Evolutionary conservation across 2,329 filamentous ascomycete species (phyloP).

Genomic region (Stagonosporopsis vannaccii): DNA sequence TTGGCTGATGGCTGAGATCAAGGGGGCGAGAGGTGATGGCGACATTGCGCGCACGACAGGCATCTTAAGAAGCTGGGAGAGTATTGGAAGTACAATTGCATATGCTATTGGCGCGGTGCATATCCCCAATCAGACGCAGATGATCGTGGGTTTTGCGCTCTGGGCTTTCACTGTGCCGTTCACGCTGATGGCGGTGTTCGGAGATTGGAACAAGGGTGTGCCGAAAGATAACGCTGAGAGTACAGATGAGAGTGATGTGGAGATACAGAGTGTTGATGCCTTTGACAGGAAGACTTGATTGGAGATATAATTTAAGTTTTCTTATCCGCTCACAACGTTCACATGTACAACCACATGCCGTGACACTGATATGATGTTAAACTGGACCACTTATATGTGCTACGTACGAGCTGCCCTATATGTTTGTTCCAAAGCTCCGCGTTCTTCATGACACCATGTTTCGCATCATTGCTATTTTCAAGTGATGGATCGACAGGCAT

Average conservation of each 20-base stretch:
- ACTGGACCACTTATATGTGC: no score
- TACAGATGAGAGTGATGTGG: constrained; percentile 6
- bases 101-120: constrained; percentile 16
- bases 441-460: no score
- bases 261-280: constrained; percentile 11
- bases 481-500: no score
- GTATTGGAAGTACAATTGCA: constrained; percentile 13
- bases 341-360: no score
- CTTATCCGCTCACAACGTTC: no score
- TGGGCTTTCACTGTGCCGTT: constrained; percentile 12
- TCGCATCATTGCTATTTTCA: no score
- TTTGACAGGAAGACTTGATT: background rate
- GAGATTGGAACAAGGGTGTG: constrained; percentile 13
- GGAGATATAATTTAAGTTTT: no score
- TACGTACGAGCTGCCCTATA: no score
- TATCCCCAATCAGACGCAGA: constrained; percentile 13
- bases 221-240: constrained; percentile 2
- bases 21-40: constrained; percentile 11
- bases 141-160: constrained; percentile 12
- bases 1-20: constrained; percentile 17
- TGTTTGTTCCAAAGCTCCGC: no score
- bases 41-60: constrained; percentile 16
- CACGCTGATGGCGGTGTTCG: constrained; percentile 12
- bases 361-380: no score
- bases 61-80: constrained; percentile 14